Conservation (phyloP, 202 grass and related monocot genomes). For the Carex arenaria region DNA sequence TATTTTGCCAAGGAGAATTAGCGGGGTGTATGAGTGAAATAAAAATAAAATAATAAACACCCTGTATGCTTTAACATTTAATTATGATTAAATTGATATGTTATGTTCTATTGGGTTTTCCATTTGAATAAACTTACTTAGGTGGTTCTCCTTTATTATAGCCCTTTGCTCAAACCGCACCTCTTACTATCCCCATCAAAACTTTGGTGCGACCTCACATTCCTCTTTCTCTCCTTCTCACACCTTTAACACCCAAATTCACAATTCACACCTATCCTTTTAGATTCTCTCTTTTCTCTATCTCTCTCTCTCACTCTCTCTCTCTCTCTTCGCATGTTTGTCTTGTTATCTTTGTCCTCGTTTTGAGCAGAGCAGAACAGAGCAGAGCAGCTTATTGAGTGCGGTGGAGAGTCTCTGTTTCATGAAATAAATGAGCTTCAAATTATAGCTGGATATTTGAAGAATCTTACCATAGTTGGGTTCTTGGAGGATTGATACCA, state of each 20-base stretch:
- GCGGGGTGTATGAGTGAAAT: not conserved
- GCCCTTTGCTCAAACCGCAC: not conserved
- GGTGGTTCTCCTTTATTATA: conserved; percentile 5
- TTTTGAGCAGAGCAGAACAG: conserved; percentile 3
- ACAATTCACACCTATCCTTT: conserved; percentile 3
- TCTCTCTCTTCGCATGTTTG: not conserved
- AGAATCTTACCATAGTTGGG: not conserved
- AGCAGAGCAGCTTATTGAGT: not conserved
- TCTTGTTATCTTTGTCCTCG: conserved; percentile 21
- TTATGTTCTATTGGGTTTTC: not conserved
- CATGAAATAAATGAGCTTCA: not conserved
- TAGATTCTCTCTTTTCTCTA: not conserved
- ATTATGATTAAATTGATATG: not conserved
- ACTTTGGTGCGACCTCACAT: conserved; percentile 14
- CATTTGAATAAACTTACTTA: not conserved
- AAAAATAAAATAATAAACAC: not conserved
- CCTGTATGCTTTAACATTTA: not conserved
- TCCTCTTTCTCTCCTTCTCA: not conserved
- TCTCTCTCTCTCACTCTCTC: not conserved
- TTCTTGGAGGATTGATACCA: conserved; percentile 1
- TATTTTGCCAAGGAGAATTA: not conserved
- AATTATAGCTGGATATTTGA: not conserved
- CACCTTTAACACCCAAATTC: conserved; percentile 14
- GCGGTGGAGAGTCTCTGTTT: conserved; percentile 19
- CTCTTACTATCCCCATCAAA: conserved; percentile 14